A percentile compares a stretch with the other conserved stretches of the same genome.
These are phyloP conservation scores for Exophiala bonariae DNA, from an alignment of 2,329 filamentous ascomycete species.

Conservation along the genomic window DNA sequence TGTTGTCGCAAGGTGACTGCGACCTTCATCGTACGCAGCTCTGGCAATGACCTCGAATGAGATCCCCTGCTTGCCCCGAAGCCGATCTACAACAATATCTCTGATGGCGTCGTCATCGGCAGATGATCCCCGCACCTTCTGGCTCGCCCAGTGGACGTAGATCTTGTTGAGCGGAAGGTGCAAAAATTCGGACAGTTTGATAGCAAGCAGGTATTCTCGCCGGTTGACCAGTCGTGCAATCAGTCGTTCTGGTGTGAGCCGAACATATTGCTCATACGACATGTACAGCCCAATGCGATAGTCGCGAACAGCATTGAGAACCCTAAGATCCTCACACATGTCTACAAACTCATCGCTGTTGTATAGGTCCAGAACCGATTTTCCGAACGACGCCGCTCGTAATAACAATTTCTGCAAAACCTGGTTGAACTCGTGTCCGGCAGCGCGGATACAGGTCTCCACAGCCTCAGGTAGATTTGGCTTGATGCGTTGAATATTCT, in stretches of 20 bases:
- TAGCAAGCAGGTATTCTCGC: constrained; percentile 85
- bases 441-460: constrained; percentile 88
- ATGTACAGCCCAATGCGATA: constrained; percentile 88
- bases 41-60: constrained; percentile 94
- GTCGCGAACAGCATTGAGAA: constrained; percentile 87
- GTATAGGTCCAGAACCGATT: constrained; percentile 94
- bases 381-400: constrained; percentile 96
- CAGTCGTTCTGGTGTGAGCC: constrained; percentile 85
- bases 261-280: constrained; percentile 90
- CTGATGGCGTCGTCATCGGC: constrained; percentile 89
- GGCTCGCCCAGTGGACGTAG: constrained; percentile 94
- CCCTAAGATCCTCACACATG: constrained; percentile 90
- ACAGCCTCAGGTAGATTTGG: constrained; percentile 87
- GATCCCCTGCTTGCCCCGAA: constrained; percentile 85
- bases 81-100: constrained; percentile 78
- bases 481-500: constrained; percentile 93
- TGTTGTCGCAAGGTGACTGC: constrained; percentile 83
- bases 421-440: constrained; percentile 84
- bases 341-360: constrained; percentile 99
- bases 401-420: constrained; percentile 94
- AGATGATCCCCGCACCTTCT: constrained; percentile 82
- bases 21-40: constrained; percentile 90
- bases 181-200: constrained; percentile 84
- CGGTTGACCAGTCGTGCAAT: constrained; percentile 82
- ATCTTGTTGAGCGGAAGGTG: constrained; percentile 84